Conservation (phyloP, 805 yeast species). For the Cyberlindnera petersonii region DNA sequence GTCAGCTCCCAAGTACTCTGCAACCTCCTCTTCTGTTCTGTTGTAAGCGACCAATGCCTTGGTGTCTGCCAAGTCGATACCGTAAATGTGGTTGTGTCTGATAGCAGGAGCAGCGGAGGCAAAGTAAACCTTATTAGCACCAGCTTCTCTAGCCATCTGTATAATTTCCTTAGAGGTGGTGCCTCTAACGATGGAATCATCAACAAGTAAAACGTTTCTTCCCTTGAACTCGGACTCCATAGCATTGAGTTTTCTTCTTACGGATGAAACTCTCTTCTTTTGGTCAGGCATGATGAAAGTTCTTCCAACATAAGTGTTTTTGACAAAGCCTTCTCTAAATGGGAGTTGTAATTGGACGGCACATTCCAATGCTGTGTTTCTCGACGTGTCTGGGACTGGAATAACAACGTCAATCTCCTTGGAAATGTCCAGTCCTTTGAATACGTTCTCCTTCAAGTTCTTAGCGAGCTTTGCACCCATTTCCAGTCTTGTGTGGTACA, state of each 20-base stretch:
- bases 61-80: slow-evolving; percentile 95
- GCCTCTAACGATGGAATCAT: slow-evolving; percentile 96
- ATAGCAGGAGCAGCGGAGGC: slow-evolving; percentile 99
- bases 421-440: slow-evolving; percentile 43
- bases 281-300: slow-evolving; percentile 99
- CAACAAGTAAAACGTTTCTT: slow-evolving; percentile 83
- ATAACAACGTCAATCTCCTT: slow-evolving; percentile 86
- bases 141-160: slow-evolving; percentile 98
- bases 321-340: slow-evolving; percentile 95
- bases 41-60: slow-evolving; percentile 88
- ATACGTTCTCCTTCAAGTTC: slow-evolving; percentile 45
- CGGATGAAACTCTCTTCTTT: slow-evolving; percentile 87
- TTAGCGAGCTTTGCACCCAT: slow-evolving; percentile 91
- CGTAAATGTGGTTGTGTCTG: slow-evolving; percentile 91
- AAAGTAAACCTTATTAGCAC: slow-evolving; percentile 90
- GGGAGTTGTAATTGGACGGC: slow-evolving; percentile 78
- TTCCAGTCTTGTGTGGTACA: slow-evolving; percentile 83
- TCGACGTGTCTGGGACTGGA: slow-evolving; percentile 98
- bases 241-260: slow-evolving; percentile 91
- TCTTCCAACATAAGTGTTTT: slow-evolving; percentile 94
- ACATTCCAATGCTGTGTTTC: slow-evolving; percentile 91
- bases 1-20: slow-evolving; percentile 82
- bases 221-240: slow-evolving; percentile 90
- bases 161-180: slow-evolving; percentile 96
- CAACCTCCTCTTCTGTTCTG: slow-evolving; percentile 70